Conservation (phyloP, 208 protist genomes). For the Leishmania guyanensis region DNA sequence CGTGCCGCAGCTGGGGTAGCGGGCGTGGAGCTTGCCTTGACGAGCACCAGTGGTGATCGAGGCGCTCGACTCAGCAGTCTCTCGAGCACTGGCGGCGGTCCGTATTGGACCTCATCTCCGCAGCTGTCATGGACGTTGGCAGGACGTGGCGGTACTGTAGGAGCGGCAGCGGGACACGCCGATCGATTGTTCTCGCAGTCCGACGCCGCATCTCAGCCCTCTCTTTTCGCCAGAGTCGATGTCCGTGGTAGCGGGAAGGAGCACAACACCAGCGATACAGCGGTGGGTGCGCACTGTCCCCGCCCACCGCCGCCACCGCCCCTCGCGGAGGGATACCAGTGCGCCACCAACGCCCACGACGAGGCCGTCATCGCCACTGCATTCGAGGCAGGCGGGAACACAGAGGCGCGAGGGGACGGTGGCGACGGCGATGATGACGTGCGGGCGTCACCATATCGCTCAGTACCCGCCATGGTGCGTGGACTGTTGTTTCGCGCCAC, state of each 20-base stretch:
- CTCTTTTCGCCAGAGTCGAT: not conserved
- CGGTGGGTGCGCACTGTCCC: not conserved
- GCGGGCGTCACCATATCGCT: not conserved
- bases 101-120: not conserved
- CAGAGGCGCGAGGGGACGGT: not conserved
- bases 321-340: not conserved
- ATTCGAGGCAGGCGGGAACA: not conserved
- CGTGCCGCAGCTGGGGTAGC: not conserved
- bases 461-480: not conserved
- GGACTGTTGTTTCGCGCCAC: slow-evolving; percentile 32
- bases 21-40: not conserved
- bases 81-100: not conserved
- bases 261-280: not conserved
- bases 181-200: slow-evolving; percentile 9
- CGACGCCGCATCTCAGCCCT: not conserved
- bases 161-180: not conserved
- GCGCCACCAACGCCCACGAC: not conserved
- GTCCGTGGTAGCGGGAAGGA: not conserved
- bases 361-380: not conserved
- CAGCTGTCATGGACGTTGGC: not conserved
- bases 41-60: not conserved
- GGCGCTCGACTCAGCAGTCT: not conserved
- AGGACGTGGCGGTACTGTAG: not conserved
- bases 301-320: slow-evolving; percentile 5
- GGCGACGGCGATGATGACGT: not conserved